A percentile compares a stretch with the other conserved stretches of the same genome.
Evolutionary conservation across 306 rosid genomes (phyloP).

Genomic region (Quercus ilex): DNA sequence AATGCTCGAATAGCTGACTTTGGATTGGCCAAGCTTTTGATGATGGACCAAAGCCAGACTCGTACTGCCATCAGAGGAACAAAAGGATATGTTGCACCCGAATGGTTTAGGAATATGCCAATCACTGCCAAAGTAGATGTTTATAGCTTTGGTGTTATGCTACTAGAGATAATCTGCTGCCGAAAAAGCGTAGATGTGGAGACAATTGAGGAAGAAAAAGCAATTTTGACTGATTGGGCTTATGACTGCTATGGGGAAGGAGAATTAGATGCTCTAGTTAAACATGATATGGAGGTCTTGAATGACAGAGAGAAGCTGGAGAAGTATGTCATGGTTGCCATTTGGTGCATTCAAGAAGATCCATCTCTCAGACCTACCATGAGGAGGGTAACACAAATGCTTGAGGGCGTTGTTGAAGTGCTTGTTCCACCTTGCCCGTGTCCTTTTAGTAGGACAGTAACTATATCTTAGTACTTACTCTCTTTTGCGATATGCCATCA

Average conservation of each 20-base stretch:
- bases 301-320: conserved; percentile 17
- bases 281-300: conserved; percentile 11
- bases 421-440: conserved; percentile 14
- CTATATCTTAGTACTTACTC: fast-evolving
- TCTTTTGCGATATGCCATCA: no score
- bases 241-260: conserved; percentile 31
- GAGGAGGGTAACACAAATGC: conserved; percentile 30
- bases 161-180: conserved; percentile 26
- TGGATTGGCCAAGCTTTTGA: conserved; percentile 27
- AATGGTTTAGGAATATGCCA: conserved; percentile 23
- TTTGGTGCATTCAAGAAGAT: conserved; percentile 33
- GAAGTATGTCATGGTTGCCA: conserved; percentile 25
- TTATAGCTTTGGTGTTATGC: conserved; percentile 30
- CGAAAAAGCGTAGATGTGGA: conserved; percentile 23
- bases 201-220: conserved; percentile 9
- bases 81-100: conserved; percentile 29
- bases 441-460: neutral
- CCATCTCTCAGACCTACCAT: conserved; percentile 13
- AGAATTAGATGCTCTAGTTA: conserved; percentile 3
- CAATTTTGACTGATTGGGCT: conserved; percentile 31
- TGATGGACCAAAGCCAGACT: neutral
- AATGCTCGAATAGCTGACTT: conserved; percentile 23
- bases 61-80: conserved; percentile 15
- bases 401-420: conserved; percentile 20
- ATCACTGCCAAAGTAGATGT: conserved; percentile 23